Percentiles rank a stretch among this genome's conserved stretches.
Conservation (phyloP, 2,329 filamentous ascomycete genomes). For the Cladosporium sphaerospermum region DNA sequence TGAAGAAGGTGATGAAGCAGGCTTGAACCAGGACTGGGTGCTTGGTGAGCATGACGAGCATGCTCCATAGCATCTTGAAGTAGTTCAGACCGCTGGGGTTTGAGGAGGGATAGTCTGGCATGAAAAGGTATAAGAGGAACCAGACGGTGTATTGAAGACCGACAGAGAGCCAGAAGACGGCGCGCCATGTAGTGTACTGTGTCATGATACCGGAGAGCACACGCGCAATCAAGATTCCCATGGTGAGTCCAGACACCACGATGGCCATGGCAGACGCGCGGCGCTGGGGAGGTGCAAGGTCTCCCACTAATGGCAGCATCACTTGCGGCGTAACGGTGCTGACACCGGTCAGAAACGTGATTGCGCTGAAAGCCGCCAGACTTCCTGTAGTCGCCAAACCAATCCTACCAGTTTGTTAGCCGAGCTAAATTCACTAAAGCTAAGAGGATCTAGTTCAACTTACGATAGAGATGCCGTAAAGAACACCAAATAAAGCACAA, state of each 20-base stretch:
- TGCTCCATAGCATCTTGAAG: slow-evolving; percentile 57
- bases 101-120: slow-evolving; percentile 75
- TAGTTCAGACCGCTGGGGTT: slow-evolving; percentile 63
- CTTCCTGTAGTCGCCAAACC: slow-evolving; percentile 63
- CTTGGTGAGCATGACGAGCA: slow-evolving; percentile 56
- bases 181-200: slow-evolving; percentile 67
- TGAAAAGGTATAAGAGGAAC: slow-evolving; percentile 59
- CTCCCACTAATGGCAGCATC: slow-evolving; percentile 75
- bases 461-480: slow-evolving; percentile 63
- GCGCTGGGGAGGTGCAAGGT: slow-evolving; percentile 64
- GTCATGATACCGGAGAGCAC: slow-evolving; percentile 69
- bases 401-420: slow-evolving; percentile 48
- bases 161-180: slow-evolving; percentile 72
- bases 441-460: slow-evolving; percentile 22
- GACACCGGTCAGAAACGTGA: slow-evolving; percentile 69
- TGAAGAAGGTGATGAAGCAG: slow-evolving; percentile 60
- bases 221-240: slow-evolving; percentile 70
- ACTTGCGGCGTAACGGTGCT: slow-evolving; percentile 69
- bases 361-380: slow-evolving; percentile 58
- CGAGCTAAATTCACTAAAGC: not conserved
- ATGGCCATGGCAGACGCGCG: slow-evolving; percentile 66
- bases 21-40: slow-evolving; percentile 66
- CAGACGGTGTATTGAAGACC: slow-evolving; percentile 65
- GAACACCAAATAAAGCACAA: slow-evolving; percentile 57
- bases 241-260: slow-evolving; percentile 66